Percentiles rank a stretch among this genome's conserved stretches.
These are phyloP conservation scores for Quercus variabilis DNA, from an alignment of 306 rosid species.

Conservation along the genomic window DNA sequence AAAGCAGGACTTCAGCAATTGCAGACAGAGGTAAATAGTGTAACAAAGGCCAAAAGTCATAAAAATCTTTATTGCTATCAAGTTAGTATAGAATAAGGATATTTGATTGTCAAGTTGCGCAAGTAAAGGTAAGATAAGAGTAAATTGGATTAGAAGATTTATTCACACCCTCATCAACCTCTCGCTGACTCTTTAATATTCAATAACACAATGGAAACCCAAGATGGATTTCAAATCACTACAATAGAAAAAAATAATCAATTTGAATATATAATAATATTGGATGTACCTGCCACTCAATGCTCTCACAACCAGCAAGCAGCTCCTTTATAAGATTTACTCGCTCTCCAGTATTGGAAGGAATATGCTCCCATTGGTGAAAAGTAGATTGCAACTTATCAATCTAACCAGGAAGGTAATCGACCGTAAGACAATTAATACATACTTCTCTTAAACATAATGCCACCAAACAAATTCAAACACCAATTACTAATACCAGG, in stretches of 20 bases:
- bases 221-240: not conserved
- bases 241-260: not conserved
- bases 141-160: slow-evolving; percentile 4
- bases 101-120: not conserved
- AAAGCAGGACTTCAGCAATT: slow-evolving; percentile 59
- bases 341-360: slow-evolving; percentile 53
- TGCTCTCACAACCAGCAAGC: slow-evolving; percentile 65
- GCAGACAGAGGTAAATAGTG: slow-evolving; percentile 8
- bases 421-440: slow-evolving; percentile 3
- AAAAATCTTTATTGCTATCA: not conserved
- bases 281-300: slow-evolving; percentile 86
- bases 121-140: not conserved
- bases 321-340: slow-evolving; percentile 62
- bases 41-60: not conserved
- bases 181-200: not conserved
- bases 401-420: slow-evolving; percentile 45
- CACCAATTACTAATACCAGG: too few relatives aligned
- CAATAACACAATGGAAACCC: not conserved
- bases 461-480: too few relatives aligned
- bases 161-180: not conserved
- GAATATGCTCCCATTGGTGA: slow-evolving; percentile 71
- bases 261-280: not conserved
- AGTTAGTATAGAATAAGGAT: not conserved
- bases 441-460: not conserved
- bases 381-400: slow-evolving; percentile 78